These are phyloP conservation scores for Cryptococcus wingfieldii DNA, from an alignment of 1,284 basidiomycete genomes.

Conservation along the genomic window DNA sequence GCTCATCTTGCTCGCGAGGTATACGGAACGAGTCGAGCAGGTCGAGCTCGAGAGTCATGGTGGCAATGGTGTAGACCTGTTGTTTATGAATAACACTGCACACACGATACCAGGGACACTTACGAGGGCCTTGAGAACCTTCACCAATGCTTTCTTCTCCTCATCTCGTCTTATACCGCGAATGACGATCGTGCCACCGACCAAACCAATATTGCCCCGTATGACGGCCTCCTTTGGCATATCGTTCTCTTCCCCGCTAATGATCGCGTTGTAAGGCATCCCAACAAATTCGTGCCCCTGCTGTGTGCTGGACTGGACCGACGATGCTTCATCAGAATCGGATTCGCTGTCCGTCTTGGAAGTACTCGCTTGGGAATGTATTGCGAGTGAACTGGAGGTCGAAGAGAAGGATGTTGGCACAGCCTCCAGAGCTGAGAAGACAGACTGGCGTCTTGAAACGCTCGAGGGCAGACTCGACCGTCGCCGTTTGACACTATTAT, in stretches of 20 bases:
- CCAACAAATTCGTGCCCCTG: neutral
- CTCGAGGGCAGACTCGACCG: neutral
- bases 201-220: slow-evolving; percentile 15
- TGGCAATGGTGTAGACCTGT: slow-evolving; percentile 30
- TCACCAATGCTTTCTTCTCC: slow-evolving; percentile 21
- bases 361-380: neutral
- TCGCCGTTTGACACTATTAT: too few relatives aligned
- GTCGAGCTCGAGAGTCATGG: slow-evolving; percentile 29
- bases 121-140: slow-evolving; percentile 23
- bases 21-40: slow-evolving; percentile 31
- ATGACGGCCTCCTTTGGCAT: slow-evolving; percentile 11
- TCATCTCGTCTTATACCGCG: slow-evolving; percentile 17
- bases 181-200: slow-evolving; percentile 33
- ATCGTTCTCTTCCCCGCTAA: slow-evolving; percentile 23
- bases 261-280: slow-evolving; percentile 1
- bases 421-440: neutral
- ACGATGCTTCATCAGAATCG: slow-evolving; percentile 5
- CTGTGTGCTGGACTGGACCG: slow-evolving; percentile 24
- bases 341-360: neutral
- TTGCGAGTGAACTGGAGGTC: neutral
- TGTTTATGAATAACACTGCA: neutral
- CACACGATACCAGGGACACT: slow-evolving; percentile 4
- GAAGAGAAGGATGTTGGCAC: neutral
- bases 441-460: neutral
- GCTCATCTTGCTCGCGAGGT: slow-evolving; percentile 23